Conservation (phyloP, 1,139 yeast species). For the Suhomyces bribrorum region DNA sequence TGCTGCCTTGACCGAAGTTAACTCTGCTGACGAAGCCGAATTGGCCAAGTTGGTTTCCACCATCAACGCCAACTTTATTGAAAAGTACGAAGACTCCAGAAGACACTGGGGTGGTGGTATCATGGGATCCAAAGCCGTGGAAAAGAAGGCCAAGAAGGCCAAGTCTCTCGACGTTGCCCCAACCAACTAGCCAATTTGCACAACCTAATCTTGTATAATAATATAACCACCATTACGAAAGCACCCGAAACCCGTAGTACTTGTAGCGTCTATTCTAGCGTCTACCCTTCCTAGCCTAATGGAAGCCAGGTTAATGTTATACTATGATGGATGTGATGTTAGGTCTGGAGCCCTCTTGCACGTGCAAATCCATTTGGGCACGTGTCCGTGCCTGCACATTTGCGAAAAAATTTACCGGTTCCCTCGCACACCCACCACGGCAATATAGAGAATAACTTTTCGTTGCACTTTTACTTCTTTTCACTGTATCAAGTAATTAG, state of each 20-base stretch:
- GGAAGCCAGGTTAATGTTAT: too few relatives aligned
- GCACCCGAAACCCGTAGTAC: too few relatives aligned
- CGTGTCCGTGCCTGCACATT: constrained; percentile 7
- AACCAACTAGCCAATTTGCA: constrained; percentile 12
- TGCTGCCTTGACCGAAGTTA: constrained; percentile 95
- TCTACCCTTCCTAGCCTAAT: too few relatives aligned
- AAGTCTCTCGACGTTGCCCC: constrained; percentile 37
- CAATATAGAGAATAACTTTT: constrained; percentile 9
- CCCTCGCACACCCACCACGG: constrained; percentile 7
- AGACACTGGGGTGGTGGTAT: constrained; percentile 99
- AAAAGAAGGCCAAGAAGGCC: constrained; percentile 55
- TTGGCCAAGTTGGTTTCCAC: constrained; percentile 90
- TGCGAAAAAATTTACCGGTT: constrained; percentile 11
- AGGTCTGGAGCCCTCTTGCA: constrained; percentile 18
- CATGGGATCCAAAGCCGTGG: constrained; percentile 91
- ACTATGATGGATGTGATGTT: too few relatives aligned
- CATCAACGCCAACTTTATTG: constrained; percentile 87
- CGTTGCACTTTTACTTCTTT: constrained; percentile 7
- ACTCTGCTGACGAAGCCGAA: constrained; percentile 90
- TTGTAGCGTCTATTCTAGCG: too few relatives aligned
- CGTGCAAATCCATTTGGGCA: constrained; percentile 3
- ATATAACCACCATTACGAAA: neutral
- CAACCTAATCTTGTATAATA: constrained; percentile 9
- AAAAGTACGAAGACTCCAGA: constrained; percentile 92
- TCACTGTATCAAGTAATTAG: constrained; percentile 15